A percentile compares a stretch with the other conserved stretches of the same genome.
Evolutionary conservation across 148 eudicot species (phyloP).

Genomic region (Amaranthus cruentus): DNA sequence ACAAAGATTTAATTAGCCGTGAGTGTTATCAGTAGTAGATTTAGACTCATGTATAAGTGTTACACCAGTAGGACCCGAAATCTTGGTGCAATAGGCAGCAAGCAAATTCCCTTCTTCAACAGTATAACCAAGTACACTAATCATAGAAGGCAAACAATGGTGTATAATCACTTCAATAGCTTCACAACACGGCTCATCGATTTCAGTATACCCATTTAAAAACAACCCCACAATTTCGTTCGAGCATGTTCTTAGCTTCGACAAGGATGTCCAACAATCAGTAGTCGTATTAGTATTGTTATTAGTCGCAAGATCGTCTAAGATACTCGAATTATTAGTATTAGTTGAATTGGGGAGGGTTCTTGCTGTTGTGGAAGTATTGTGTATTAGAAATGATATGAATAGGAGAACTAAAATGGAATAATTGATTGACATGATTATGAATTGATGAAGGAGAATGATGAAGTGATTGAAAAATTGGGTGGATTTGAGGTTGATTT

Average conservation of each 20-base stretch:
- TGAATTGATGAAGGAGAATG: background rate
- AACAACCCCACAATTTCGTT: slow-evolving; percentile 50
- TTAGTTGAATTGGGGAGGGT: slow-evolving; percentile 1
- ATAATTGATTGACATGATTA: slow-evolving; percentile 5
- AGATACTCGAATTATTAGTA: background rate
- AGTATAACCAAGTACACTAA: slow-evolving; percentile 41
- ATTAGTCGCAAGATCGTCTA: slow-evolving; percentile 1
- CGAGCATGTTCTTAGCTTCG: slow-evolving; percentile 44
- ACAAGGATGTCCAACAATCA: slow-evolving; percentile 46
- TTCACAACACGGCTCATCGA: slow-evolving; percentile 41
- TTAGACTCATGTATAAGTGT: slow-evolving; percentile 1
- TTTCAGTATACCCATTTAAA: slow-evolving; percentile 41
- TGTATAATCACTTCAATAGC: slow-evolving; percentile 36
- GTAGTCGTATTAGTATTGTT: background rate
- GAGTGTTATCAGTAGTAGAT: background rate
- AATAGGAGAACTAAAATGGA: background rate
- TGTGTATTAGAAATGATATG: slow-evolving; percentile 1
- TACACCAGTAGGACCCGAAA: background rate
- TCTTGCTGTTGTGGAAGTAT: slow-evolving; percentile 14
- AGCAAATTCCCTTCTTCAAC: slow-evolving; percentile 40
- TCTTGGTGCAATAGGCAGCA: slow-evolving; percentile 49
- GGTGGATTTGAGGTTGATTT: slow-evolving; percentile 2
- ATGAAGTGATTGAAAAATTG: background rate
- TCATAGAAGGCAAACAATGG: slow-evolving; percentile 49
- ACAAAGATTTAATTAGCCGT: too few relatives aligned